These are phyloP conservation scores for Hymenoscyphus albidus DNA, from an alignment of 2,329 filamentous ascomycete species.

Conservation along the genomic window DNA sequence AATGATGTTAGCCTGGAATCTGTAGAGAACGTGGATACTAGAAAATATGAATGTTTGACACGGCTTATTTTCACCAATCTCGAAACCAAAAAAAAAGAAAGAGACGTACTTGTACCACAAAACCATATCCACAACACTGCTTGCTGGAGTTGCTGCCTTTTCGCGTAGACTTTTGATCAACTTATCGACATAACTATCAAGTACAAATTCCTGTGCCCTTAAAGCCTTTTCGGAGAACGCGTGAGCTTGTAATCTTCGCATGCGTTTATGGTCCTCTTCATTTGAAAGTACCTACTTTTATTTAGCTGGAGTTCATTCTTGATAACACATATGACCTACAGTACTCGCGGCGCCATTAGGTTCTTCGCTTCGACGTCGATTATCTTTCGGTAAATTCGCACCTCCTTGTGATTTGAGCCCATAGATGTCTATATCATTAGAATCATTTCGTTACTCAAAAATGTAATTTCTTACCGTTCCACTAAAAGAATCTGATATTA, in stretches of 20 bases:
- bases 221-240: slow-evolving; percentile 36
- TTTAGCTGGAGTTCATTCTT: neutral
- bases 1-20: neutral
- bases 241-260: slow-evolving; percentile 30
- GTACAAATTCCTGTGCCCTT: slow-evolving; percentile 31
- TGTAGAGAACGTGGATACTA: neutral
- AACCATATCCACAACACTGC: neutral
- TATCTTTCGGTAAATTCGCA: neutral
- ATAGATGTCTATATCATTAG: neutral
- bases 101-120: slow-evolving; percentile 4
- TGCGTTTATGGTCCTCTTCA: slow-evolving; percentile 27
- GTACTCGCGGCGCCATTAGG: neutral
- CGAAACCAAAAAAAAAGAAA: neutral
- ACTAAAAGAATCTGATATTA: neutral
- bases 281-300: slow-evolving; percentile 5
- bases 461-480: neutral
- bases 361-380: neutral
- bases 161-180: slow-evolving; percentile 29
- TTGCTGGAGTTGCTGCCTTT: neutral
- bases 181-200: slow-evolving; percentile 10
- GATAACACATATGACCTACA: neutral
- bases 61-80: neutral
- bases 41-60: neutral
- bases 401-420: neutral
- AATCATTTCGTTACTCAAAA: neutral